Evolutionary conservation across 495 filamentous ascomycete species (phyloP), one percentile per base, ranked within the genome.

Genomic region (Xylaria acuta): DNA sequence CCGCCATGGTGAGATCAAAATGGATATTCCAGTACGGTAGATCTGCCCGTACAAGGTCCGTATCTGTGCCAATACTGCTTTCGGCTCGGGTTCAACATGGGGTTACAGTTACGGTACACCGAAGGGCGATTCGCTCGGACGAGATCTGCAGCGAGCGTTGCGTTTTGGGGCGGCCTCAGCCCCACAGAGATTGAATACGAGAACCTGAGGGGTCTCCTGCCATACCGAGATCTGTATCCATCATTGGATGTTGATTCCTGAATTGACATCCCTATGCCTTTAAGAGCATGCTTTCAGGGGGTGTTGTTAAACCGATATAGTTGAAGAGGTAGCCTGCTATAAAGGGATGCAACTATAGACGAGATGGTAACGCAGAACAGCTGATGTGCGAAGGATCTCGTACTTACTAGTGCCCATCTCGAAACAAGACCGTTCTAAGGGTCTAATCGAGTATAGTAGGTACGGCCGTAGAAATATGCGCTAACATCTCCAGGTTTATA

Each of bases 161-260:
- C 68, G 34, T 70, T 70, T 30, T 53, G 12, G 45, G 68, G 14
- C 45, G 47, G 30, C 30, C 12, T 30, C 56, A 30, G 68, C 68
- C 68, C 68, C 68, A 70, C 68, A 38, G 32, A 59, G 25, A 63
- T 11, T 30, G 32, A 7, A 70, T 54, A 64, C 68, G 56, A 70
- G 45, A 27, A 69, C n/a, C 27, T 43, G 60, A 53, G 53, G 68
- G 58, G 68, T 27, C 58, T 63, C 68, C 58, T 63, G 68, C 56
- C 58, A 53, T 64, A 8, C 45, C n/a, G 30, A 67, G 45, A 4
- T 45, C 25, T 65, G 16, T 49, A 60, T 36, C 34, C 32, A 38
- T 38, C 58, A 38, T 3, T 22, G 41, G 63, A 47, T n/a, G 40
- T 65, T 49, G 41, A 36, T 30, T 30, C 62, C 45, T 67, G 43